A percentile compares a stretch with the other conserved stretches of the same genome.
Evolutionary conservation across 768 basidiomycete species (phyloP).

Genomic region (Tephrocybe sp.): DNA sequence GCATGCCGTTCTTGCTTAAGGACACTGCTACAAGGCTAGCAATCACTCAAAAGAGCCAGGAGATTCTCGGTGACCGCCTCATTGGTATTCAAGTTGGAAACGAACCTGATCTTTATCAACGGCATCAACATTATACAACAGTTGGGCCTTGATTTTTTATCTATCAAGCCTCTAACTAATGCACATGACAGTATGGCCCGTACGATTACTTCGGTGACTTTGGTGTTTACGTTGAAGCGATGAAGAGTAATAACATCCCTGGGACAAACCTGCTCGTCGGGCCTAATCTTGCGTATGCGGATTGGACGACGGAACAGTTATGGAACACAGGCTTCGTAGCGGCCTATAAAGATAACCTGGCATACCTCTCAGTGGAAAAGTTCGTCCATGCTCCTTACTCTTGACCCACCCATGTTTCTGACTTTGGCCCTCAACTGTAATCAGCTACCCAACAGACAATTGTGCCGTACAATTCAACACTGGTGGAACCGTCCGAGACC

Average conservation of each 20-base stretch:
- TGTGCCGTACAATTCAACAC: slow-evolving; percentile 49
- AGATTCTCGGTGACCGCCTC: slow-evolving; percentile 65
- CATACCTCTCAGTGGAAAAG: slow-evolving; percentile 56
- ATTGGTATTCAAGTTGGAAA: slow-evolving; percentile 73
- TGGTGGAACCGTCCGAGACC: slow-evolving; percentile 35
- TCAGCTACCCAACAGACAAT: slow-evolving; percentile 62
- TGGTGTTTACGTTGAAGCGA: slow-evolving; percentile 21
- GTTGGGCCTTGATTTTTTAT: slow-evolving; percentile 10
- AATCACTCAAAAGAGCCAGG: slow-evolving; percentile 59
- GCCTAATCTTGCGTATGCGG: slow-evolving; percentile 46
- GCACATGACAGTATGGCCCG: slow-evolving; percentile 33
- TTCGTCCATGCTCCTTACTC: slow-evolving; percentile 26
- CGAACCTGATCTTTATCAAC: slow-evolving; percentile 55
- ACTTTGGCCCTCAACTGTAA: slow-evolving; percentile 19
- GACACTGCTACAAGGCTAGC: slow-evolving; percentile 51
- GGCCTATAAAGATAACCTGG: slow-evolving; percentile 36
- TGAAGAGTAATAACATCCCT: slow-evolving; percentile 36
- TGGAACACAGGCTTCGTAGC: slow-evolving; percentile 51
- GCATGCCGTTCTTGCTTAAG: slow-evolving; percentile 57
- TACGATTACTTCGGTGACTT: slow-evolving; percentile 56
- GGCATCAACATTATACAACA: slow-evolving; percentile 36
- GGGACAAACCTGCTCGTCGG: slow-evolving; percentile 53
- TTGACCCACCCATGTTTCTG: slow-evolving; percentile 17
- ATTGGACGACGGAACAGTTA: slow-evolving; percentile 52
- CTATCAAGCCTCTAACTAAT: not conserved